Conservation (phyloP, 2,329 filamentous ascomycete species). For the Hyphodiscus sp. region DNA sequence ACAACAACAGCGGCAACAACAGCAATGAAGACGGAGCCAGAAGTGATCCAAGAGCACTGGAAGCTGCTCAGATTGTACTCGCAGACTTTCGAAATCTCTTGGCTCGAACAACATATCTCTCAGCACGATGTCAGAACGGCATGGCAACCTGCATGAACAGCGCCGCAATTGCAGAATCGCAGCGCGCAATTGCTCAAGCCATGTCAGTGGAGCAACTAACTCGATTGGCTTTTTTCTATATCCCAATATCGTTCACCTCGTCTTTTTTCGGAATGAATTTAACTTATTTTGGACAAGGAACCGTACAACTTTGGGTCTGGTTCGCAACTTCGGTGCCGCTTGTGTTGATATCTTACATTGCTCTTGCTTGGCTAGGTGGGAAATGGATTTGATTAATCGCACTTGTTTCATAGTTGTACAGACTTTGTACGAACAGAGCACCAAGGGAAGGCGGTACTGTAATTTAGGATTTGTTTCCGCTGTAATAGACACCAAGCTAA, state of each 20-base stretch:
- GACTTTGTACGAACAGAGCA: no score
- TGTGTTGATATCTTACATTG: background rate
- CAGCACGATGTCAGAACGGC: background rate
- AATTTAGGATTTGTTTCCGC: no score
- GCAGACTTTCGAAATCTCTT: constrained; percentile 1
- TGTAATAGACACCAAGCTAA: no score
- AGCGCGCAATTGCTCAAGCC: background rate
- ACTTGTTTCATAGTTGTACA: no score
- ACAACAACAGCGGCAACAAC: background rate
- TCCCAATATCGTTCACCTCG: background rate
- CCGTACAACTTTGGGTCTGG: background rate
- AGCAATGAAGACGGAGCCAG: background rate
- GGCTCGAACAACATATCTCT: background rate
- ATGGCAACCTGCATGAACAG: background rate
- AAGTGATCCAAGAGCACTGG: background rate
- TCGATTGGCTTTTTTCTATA: background rate
- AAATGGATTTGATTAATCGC: no score
- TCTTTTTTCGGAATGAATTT: constrained; percentile 4
- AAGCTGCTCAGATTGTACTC: background rate
- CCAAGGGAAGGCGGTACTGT: no score
- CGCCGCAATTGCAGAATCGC: background rate
- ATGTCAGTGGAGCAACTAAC: background rate
- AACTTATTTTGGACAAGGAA: background rate
- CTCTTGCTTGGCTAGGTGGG: no score
- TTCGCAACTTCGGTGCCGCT: background rate